Percentiles rank a stretch among this genome's conserved stretches.
These are phyloP conservation scores for Torrubiellomyces zombiae DNA, from an alignment of 2,329 filamentous ascomycete genomes.

Conservation along the genomic window DNA sequence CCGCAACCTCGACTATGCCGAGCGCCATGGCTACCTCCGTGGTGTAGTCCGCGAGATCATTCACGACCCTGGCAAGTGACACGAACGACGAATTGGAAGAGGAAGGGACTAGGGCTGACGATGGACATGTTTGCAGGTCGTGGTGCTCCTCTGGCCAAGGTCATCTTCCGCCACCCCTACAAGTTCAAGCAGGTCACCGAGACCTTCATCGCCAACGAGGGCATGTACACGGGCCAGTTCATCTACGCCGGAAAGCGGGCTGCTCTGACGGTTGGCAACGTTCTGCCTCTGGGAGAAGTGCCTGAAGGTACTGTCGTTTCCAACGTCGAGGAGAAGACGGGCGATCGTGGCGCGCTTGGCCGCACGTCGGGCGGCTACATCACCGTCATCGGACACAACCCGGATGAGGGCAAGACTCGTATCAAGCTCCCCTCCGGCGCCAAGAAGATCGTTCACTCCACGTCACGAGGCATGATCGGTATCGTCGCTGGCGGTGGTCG, in stretches of 20 bases:
- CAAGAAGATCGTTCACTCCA: conserved; percentile 96
- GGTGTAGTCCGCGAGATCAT: conserved; percentile 98
- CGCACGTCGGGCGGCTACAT: conserved; percentile 99
- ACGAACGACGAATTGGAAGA: conserved; percentile 6
- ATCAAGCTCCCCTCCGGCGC: conserved; percentile 98
- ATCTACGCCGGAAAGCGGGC: conserved; percentile 99
- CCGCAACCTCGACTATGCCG: conserved; percentile 88
- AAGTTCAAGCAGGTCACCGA: conserved; percentile 93
- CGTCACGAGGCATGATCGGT: conserved; percentile 93
- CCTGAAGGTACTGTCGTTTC: conserved; percentile 98
- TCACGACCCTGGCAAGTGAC: conserved; percentile 67
- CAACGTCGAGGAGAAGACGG: conserved; percentile 98
- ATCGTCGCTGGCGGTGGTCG: conserved; percentile 98
- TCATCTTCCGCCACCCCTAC: conserved; percentile 96
- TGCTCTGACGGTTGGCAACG: conserved; percentile 88
- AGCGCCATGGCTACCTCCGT: conserved; percentile 94
- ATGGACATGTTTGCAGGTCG: conserved; percentile 29
- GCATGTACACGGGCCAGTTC: conserved; percentile 99
- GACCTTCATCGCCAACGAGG: conserved; percentile 99
- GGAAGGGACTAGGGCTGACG: conserved; percentile 11
- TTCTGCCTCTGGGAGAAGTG: conserved; percentile 84
- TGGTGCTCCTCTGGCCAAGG: conserved; percentile 93
- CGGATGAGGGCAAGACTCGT: conserved; percentile 97
- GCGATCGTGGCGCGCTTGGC: conserved; percentile 90
- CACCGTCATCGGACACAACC: conserved; percentile 94